These are phyloP conservation scores for Limnomonas spitsbergensis DNA, from an alignment of 139 green algal genomes.

Conservation along the genomic window DNA sequence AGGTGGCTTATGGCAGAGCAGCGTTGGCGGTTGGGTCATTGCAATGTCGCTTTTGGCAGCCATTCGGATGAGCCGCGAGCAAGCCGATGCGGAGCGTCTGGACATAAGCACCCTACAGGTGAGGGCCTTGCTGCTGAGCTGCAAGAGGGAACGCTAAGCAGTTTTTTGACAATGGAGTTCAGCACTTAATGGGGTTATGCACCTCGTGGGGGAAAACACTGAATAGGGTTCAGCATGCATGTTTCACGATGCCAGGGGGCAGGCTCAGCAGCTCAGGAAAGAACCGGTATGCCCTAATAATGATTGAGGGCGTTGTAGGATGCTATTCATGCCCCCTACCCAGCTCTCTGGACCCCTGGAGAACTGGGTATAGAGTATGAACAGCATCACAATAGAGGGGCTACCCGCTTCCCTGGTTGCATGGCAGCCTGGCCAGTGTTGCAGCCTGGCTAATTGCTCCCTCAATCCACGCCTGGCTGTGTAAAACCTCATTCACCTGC, in stretches of 20 bases:
- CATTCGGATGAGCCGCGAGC: conserved; percentile 30
- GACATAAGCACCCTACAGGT: conserved; percentile 45
- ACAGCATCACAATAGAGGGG: too few species aligned
- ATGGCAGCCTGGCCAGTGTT: too few species aligned
- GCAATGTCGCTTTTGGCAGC: conserved; percentile 39
- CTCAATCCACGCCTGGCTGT: too few species aligned
- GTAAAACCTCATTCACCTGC: too few species aligned
- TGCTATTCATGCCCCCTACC: too few species aligned
- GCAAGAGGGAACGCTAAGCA: conserved; percentile 16
- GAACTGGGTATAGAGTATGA: too few species aligned
- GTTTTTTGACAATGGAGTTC: background rate
- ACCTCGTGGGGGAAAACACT: background rate
- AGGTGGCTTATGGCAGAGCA: background rate
- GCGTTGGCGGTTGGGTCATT: conserved; percentile 37
- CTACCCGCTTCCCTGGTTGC: too few species aligned
- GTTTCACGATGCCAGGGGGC: too few species aligned
- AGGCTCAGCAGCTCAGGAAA: background rate
- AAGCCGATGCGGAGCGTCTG: conserved; percentile 32
- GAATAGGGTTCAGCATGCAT: background rate
- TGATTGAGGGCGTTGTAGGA: too few species aligned
- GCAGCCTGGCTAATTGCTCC: too few species aligned
- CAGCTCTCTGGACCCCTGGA: too few species aligned
- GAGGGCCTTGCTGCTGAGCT: conserved; percentile 10
- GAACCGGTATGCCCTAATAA: background rate
- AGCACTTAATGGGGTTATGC: background rate